Base-by-base conservation (phyloP, 257 asterid species). In the Jasminum sambac region DNA sequence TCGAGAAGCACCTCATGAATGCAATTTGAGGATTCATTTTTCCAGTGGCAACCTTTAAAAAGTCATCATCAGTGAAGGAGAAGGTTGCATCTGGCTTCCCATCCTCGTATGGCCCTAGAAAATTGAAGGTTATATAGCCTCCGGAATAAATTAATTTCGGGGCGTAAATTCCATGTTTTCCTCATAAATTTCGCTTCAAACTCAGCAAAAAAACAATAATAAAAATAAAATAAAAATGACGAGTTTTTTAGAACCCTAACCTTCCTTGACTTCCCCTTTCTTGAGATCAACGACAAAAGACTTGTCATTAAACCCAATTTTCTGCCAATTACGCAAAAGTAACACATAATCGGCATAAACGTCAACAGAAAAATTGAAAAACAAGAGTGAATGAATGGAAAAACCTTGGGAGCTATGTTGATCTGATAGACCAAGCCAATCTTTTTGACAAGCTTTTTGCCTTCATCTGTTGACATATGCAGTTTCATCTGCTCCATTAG, bases 71-170 rank as follows among this genome's bases (percentile, higher is more conserved):
- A 9, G 88, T 89, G 76, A 95, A 91, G 12, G 99, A 95, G 82
- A 95, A 95, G 8, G 94, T 87, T 6, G 98, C 97, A 75, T 95
- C 99, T 2, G 98, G 97, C 76, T 88, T 91, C 78, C 99, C 99
- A 52, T 79, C 99, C 72, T 86, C 95, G 23, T 87, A 91, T 12
- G 70, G 40, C 58, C 99, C 99, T 95, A 68, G 52, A 58, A 38
- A 24, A 63, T 64, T 11, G 30, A 36, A 58, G 0, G 11, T 10
- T 16, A 23, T 19, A 4, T 5, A 23, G 21, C n/a, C 38, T 65
- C 17, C 30, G 10, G 65, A 46, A 23, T 25, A 21, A 21, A 9
- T 57, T 14, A 38, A 61, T 4, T 70, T 5, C n/a, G 24, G 24
- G 39, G 23, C 12, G 46, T n/a, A 55, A 21, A 21, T 10, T 23